Base-by-base conservation (phyloP, 495 filamentous ascomycete species). In the Xylaria sp. region DNA sequence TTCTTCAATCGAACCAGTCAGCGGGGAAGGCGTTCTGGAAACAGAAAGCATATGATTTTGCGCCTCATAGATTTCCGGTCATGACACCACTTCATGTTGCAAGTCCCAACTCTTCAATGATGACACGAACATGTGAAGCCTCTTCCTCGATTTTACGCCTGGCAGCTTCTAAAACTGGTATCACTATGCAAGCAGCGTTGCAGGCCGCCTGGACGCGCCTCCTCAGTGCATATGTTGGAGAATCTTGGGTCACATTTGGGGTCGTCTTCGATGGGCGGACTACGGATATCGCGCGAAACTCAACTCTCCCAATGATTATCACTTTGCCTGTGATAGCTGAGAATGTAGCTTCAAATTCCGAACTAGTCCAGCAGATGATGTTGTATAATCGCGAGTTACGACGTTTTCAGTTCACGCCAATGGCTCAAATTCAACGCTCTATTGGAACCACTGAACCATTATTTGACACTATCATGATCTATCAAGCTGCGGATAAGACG, bases 381-480 rank as follows among this genome's bases (percentile, higher is more conserved):
- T 75, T 80, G 8, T 86, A 85, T 57, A 95, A 92, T 78, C 82
- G 87, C 1, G 77, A 77, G 31, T 75, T 93, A 37, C 84, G 88
- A 66, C 88, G 87, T 64, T 83, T 93, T 73, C 93, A 95, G 68
- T 91, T 91, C 73, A 88, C 88, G 0, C 87, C 92, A 5, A 79
- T 96, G 19, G 79, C 84, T 7, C 85, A 86, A 31, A 89, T 96
- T 44, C 92, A 94, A 72, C 85, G 86, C 35, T 90, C 88, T 85
- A 82, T 90, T 58, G 88, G 88, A 4, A 82, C 80, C 59, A 81
- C 85, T 0, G 85, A 90, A 40, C 80, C 85, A 26, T 84, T 93
- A 3, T 95, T 97, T 73, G 93, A 97, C 78, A 92, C 92, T 0
- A 79, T 97, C 37, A 89, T 97, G 76, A 90, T 90, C 0, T 95